These are phyloP conservation scores for Metarhizium robertsii DNA, from an alignment of 2,329 filamentous ascomycete species.

Conservation along the genomic window DNA sequence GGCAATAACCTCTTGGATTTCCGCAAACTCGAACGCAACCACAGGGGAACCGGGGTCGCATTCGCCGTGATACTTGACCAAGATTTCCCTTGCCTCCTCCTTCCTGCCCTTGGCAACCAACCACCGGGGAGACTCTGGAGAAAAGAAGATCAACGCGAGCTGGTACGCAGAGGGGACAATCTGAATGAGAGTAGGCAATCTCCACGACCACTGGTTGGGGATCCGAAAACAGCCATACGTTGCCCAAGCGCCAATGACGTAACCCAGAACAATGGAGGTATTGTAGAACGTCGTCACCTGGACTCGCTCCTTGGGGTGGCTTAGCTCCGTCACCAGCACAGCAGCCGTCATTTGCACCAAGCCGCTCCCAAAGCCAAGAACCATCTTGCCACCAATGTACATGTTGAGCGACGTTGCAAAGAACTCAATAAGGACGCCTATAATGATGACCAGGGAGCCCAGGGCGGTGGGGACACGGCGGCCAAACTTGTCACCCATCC, in stretches of 20 bases:
- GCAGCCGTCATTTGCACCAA: conserved; percentile 32
- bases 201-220: conserved; percentile 35
- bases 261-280: conserved; percentile 30
- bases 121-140: conserved; percentile 53
- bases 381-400: conserved; percentile 29
- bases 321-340: conserved; percentile 32
- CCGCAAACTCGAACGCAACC: conserved; percentile 36
- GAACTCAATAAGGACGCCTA: conserved; percentile 25
- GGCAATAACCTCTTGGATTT: conserved; percentile 38
- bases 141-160: conserved; percentile 35
- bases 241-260: conserved; percentile 27
- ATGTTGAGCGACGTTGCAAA: conserved; percentile 25
- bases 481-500: conserved; percentile 25
- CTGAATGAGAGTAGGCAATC: conserved; percentile 44
- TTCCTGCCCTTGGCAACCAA: conserved; percentile 40
- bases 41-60: conserved; percentile 31
- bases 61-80: conserved; percentile 44
- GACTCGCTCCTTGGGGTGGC: conserved; percentile 29
- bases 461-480: conserved; percentile 24
- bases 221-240: conserved; percentile 23
- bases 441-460: conserved; percentile 29
- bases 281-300: conserved; percentile 29
- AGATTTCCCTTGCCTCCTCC: conserved; percentile 39
- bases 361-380: conserved; percentile 26
- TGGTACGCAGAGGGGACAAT: conserved; percentile 32